A percentile compares a stretch with the other conserved stretches of the same genome.
Evolutionary conservation across 495 filamentous ascomycete species (phyloP).

Genomic region (Neurospora cerealis): DNA sequence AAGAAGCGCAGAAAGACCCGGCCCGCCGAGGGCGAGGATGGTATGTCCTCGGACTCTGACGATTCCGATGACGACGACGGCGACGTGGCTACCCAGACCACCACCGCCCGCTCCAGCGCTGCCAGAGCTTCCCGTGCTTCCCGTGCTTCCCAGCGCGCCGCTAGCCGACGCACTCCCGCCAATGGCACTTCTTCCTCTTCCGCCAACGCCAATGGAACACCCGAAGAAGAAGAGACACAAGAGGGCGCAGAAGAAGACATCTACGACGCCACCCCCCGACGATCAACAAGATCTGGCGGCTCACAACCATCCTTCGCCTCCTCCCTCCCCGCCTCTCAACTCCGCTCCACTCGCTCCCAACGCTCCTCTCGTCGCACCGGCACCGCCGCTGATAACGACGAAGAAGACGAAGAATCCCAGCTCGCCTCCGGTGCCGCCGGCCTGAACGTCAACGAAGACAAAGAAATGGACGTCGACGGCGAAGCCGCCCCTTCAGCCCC

Average conservation of each 20-base stretch:
- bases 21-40: conserved; percentile 25
- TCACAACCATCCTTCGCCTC: conserved; percentile 38
- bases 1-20: conserved; percentile 56
- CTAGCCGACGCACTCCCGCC: conserved; percentile 11
- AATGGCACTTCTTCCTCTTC: not conserved
- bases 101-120: conserved; percentile 11
- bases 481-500: conserved; percentile 8
- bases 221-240: conserved; percentile 12
- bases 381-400: conserved; percentile 7
- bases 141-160: conserved; percentile 16
- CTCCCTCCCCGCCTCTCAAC: conserved; percentile 35
- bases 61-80: conserved; percentile 29
- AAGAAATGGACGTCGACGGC: conserved; percentile 3
- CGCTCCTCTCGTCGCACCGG: not conserved
- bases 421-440: conserved; percentile 27
- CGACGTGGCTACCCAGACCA: conserved; percentile 23
- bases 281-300: conserved; percentile 24
- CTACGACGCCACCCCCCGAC: conserved; percentile 31
- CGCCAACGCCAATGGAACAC: conserved; percentile 4
- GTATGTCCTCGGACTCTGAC: conserved; percentile 12
- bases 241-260: conserved; percentile 26
- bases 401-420: conserved; percentile 23
- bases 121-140: conserved; percentile 17
- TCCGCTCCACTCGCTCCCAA: conserved; percentile 24
- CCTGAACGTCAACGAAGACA: conserved; percentile 22